A percentile compares a stretch with the other conserved stretches of the same genome.
phyloP scores from a whole-genome alignment of 257 asterid species.

The Petunia axillaris region DNA sequence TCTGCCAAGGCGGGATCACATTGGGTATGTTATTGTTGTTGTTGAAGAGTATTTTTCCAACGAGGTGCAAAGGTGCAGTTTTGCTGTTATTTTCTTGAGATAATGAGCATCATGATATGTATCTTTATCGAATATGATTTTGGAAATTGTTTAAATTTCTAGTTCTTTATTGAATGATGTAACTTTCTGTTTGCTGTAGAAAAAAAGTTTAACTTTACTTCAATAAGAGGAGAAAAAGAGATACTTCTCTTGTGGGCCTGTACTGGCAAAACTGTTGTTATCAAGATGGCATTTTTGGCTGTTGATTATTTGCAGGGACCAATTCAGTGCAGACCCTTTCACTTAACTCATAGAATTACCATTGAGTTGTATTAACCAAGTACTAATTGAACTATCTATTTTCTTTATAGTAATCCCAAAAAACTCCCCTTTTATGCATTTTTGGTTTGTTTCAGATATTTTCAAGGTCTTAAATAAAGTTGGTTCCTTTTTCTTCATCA shows the following conservation, averaged over 20 bases:
- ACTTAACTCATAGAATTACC: constrained; percentile 38
- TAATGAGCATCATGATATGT: too few species aligned
- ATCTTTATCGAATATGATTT: too few species aligned
- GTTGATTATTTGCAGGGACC: constrained; percentile 46
- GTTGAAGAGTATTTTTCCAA: too few species aligned
- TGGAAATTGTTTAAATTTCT: too few species aligned
- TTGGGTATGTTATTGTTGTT: too few species aligned
- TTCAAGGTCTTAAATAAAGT: constrained; percentile 42
- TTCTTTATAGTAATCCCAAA: constrained; percentile 30
- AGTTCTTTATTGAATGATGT: background rate
- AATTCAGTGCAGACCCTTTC: constrained; percentile 50
- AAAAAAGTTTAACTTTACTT: background rate
- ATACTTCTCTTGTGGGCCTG: constrained; percentile 47
- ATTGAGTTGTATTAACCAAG: constrained; percentile 41
- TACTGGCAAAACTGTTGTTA: constrained; percentile 51
- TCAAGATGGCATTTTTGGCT: constrained; percentile 47
- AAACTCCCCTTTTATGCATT: constrained; percentile 42
- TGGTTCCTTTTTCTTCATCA: constrained; percentile 45
- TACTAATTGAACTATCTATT: constrained; percentile 35
- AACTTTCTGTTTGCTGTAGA: background rate
- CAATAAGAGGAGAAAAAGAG: background rate
- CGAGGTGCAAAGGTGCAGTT: too few species aligned
- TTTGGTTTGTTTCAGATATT: constrained; percentile 63
- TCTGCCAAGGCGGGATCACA: too few species aligned
- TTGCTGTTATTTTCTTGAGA: too few species aligned